A percentile compares a stretch with the other conserved stretches of the same genome.
Conservation (phyloP, 2,329 filamentous ascomycete genomes). For the Exophiala lecanii-corni region DNA sequence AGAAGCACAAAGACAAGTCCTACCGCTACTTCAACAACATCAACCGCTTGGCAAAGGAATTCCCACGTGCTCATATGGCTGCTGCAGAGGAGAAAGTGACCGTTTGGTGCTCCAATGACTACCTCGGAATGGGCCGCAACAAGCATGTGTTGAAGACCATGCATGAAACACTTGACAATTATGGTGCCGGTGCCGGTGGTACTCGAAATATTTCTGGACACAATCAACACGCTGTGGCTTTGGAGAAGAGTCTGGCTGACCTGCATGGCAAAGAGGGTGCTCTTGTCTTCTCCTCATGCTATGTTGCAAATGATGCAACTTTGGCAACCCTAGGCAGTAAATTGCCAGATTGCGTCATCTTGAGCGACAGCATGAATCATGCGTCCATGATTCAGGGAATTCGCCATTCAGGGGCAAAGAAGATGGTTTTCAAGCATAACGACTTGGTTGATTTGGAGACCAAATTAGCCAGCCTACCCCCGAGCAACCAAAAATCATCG, state of each 20-base stretch:
- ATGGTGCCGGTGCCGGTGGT: slow-evolving; percentile 90
- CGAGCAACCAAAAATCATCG: slow-evolving; percentile 91
- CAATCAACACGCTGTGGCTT: slow-evolving; percentile 83
- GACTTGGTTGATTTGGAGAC: slow-evolving; percentile 87
- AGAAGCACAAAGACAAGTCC: slow-evolving; percentile 99
- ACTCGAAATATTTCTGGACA: slow-evolving; percentile 98
- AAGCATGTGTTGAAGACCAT: slow-evolving; percentile 79
- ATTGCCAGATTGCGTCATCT: slow-evolving; percentile 89
- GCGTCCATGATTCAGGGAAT: slow-evolving; percentile 99
- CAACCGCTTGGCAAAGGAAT: slow-evolving; percentile 94
- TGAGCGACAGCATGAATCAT: slow-evolving; percentile 97
- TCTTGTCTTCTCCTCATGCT: slow-evolving; percentile 95
- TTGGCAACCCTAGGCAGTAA: slow-evolving; percentile 95
- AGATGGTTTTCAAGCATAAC: slow-evolving; percentile 98
- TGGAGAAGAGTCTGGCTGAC: slow-evolving; percentile 78
- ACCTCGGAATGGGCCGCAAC: slow-evolving; percentile 96
- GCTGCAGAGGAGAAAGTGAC: slow-evolving; percentile 80
- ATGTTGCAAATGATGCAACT: slow-evolving; percentile 96
- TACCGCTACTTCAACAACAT: slow-evolving; percentile 99
- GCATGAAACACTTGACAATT: slow-evolving; percentile 91
- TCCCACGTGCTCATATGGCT: slow-evolving; percentile 89
- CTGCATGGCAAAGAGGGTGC: slow-evolving; percentile 89
- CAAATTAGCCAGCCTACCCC: slow-evolving; percentile 84
- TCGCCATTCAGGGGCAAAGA: slow-evolving; percentile 91
- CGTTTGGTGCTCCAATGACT: slow-evolving; percentile 99